phyloP scores from a whole-genome alignment of 176 grass and related monocot genomes.

The Musa troglodytarum region DNA sequence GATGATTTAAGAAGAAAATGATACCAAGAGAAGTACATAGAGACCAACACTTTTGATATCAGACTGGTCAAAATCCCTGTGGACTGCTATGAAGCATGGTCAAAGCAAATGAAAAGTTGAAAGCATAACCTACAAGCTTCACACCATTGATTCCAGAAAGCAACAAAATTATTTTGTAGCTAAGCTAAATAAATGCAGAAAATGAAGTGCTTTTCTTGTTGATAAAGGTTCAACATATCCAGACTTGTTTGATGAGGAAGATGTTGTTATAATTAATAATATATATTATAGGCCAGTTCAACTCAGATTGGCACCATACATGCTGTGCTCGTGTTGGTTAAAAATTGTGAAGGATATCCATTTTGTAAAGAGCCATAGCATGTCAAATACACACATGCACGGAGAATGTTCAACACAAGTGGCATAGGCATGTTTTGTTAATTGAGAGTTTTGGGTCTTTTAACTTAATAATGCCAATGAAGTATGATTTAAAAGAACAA shows the following conservation, averaged over 20 bases:
- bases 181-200: neutral
- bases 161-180: neutral
- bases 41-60: too few relatives aligned
- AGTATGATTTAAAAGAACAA: neutral
- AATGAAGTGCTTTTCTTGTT: neutral
- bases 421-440: neutral
- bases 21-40: too few relatives aligned
- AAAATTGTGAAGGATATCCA: neutral
- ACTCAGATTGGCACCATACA: neutral
- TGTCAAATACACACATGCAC: neutral
- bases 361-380: neutral
- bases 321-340: neutral
- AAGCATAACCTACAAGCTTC: neutral
- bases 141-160: neutral
- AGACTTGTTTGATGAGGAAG: neutral
- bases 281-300: too few relatives aligned
- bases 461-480: neutral
- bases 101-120: neutral
- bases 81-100: neutral
- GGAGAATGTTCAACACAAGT: neutral
- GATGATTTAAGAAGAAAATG: too few relatives aligned
- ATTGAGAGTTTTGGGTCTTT: neutral
- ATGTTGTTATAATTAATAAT: too few relatives aligned
- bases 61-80: too few relatives aligned
- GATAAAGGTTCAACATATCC: neutral